Base-by-base conservation (phyloP, 768 basidiomycete species). In the Royoungia palumana region DNA sequence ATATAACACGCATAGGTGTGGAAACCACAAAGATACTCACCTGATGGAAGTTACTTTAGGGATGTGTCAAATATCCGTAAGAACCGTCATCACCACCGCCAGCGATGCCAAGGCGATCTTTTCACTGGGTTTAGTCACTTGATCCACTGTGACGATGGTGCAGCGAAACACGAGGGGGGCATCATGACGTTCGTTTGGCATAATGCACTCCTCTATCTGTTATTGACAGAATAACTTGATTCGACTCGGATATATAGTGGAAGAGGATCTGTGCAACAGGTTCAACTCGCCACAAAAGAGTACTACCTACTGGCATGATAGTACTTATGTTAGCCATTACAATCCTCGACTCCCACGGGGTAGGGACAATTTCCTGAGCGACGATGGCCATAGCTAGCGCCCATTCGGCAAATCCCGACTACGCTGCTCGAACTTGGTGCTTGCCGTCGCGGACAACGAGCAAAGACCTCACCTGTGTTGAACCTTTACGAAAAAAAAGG, bases 371-470 rank as follows among this genome's bases (percentile, higher is more conserved):
- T n/a, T n/a, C n/a, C n/a, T n/a, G n/a, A n/a, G n/a, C n/a, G n/a
- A n/a, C n/a, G n/a, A n/a, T n/a, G n/a, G n/a, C n/a, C n/a, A n/a
- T n/a, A n/a, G n/a, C n/a, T n/a, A 49, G 50, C 54, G 43, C 38
- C 34, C 17, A 6, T 8, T 52, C 68, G 68, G 69, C 62, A 70
- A 58, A 34, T 60, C 34, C 60, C 63, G 61, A 41, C 34, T 47
- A 37, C 28, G 27, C 46, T n/a, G 7, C 43, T 44, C 34, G 36
- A 54, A 49, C 55, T 39, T 54, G 46, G 53, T 62, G 55, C 59
- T 67, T 64, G 56, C 55, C 59, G 59, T 64, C 64, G 47, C 34
- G 47, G 39, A 72, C 70, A 66, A 58, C 64, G 73, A 70, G 66
- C 62, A 63, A 55, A 55, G 46, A 51, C 52, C 35, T 55, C 54